Evolutionary conservation across 163 green algal genomes (phyloP), one percentile per base, ranked within the genome.

Genomic region (Chlamydomonas reinhardtii): DNA sequence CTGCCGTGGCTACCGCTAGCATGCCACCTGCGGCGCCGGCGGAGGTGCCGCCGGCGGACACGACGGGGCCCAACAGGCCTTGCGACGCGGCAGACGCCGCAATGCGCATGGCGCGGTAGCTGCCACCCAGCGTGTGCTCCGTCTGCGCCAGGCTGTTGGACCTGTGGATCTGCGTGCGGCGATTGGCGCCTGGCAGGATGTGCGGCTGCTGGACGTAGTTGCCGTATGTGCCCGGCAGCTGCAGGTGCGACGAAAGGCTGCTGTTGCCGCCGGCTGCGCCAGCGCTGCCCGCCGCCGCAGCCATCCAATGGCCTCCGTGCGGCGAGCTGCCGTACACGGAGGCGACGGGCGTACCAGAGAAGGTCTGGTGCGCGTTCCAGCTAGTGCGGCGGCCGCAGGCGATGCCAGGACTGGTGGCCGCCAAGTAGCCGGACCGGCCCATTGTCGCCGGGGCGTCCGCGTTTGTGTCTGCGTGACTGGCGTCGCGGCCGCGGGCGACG

Each of bases 81-180:
- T 86, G 80, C 29, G 79, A 85, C 4, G 69, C 79, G 2, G 77
- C 77, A 3, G 77, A 85, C 14, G 68, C 68, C 27, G 80, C 80
- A 5, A 86, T 56, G 34, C 80, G 69, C 80, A 86, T 86, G 15
- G 80, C 80, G 34, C 80, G 54, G 80, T 73, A 86, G 70, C 70
- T 80, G 34, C 80, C 80, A 27, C 22, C 70, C 3, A 86, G 70
- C 12, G 80, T 71, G 15, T 37, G 16, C 35, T 86, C 80, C 0
- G 80, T 86, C 70, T 79, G 34, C 0, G 80, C 80, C 35, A 86
- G 48, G 80, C 70, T 80, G 52, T 79, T 79, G 3, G 80, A 86
- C 1, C 80, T 25, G 69, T 86, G 80, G 52, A 85, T 72, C 32
- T 16, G 66, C 12, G 32, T 71, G 15, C 68, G 79, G 32, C 68